phyloP scores from a whole-genome alignment of 2,329 filamentous ascomycete genomes.

The Alternaria sp. region DNA sequence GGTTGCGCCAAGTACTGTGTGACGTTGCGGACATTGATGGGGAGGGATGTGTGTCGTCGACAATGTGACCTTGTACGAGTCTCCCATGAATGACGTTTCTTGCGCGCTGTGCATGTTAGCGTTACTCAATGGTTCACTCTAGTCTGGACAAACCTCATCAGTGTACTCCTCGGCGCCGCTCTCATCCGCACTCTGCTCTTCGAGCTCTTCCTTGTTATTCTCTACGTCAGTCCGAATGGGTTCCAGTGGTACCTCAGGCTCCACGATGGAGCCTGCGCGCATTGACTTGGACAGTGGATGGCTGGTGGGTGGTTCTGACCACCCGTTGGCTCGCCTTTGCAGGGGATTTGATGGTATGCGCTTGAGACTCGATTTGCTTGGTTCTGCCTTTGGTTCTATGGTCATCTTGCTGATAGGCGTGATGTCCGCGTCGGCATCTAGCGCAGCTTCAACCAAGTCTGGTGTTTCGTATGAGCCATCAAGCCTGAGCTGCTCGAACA shows the following conservation, averaged over 20 bases:
- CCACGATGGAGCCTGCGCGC: conserved; percentile 45
- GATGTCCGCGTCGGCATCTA: conserved; percentile 48
- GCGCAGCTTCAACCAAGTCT: conserved; percentile 38
- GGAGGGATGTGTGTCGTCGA: conserved; percentile 90
- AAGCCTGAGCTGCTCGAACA: conserved; percentile 62
- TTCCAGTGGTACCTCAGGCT: conserved; percentile 41
- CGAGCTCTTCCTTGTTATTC: conserved; percentile 26
- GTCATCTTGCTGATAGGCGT: conserved; percentile 37
- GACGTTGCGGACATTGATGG: conserved; percentile 72
- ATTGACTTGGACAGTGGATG: conserved; percentile 47
- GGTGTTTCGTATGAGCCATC: conserved; percentile 54
- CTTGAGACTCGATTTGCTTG: conserved; percentile 37
- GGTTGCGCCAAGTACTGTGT: conserved; percentile 60
- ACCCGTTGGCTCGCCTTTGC: conserved; percentile 41
- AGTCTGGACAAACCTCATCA: conserved; percentile 63
- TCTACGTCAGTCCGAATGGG: conserved; percentile 31
- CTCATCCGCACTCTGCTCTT: conserved; percentile 32
- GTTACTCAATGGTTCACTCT: not conserved
- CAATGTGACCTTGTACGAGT: conserved; percentile 91
- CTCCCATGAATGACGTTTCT: conserved; percentile 91
- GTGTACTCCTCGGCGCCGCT: conserved; percentile 62
- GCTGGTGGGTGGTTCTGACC: conserved; percentile 35
- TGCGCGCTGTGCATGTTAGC: conserved; percentile 62
- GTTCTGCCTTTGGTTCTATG: conserved; percentile 36
- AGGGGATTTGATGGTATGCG: conserved; percentile 40